Percentiles rank a stretch among this genome's conserved stretches.
phyloP scores from a whole-genome alignment of 1,139 yeast species.

The Diutina siamensis region DNA sequence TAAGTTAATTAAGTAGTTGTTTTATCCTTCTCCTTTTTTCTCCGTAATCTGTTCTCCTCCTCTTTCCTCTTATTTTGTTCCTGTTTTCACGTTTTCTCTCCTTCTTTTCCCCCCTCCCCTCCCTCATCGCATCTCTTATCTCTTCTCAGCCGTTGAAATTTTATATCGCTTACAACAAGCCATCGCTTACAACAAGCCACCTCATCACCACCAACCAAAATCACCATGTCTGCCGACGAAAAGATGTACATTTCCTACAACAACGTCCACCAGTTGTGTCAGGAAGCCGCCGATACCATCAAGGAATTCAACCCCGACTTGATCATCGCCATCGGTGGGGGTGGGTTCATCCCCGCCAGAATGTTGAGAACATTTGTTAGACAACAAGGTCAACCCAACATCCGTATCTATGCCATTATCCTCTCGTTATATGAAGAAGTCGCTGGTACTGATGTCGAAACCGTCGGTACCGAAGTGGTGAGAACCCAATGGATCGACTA shows the following conservation, averaged over 20 bases:
- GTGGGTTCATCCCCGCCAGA: slow-evolving; percentile 95
- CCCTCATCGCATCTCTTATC: neutral
- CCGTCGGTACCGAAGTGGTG: slow-evolving; percentile 73
- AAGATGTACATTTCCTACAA: slow-evolving; percentile 73
- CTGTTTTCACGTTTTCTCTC: neutral
- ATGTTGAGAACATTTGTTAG: slow-evolving; percentile 85
- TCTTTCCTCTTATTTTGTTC: no score
- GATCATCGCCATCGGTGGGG: slow-evolving; percentile 87
- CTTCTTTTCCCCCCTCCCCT: neutral
- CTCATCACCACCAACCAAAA: neutral
- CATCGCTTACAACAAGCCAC: slow-evolving; percentile 5
- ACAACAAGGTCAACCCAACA: slow-evolving; percentile 76
- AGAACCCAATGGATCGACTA: slow-evolving; percentile 97
- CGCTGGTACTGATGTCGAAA: slow-evolving; percentile 48
- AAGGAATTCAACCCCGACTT: slow-evolving; percentile 52
- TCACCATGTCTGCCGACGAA: slow-evolving; percentile 5
- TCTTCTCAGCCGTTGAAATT: neutral
- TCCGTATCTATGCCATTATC: slow-evolving; percentile 90
- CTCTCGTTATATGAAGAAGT: slow-evolving; percentile 81
- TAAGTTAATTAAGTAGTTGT: no score
- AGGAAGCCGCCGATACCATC: slow-evolving; percentile 64
- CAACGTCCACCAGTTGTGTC: slow-evolving; percentile 88
- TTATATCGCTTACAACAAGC: slow-evolving; percentile 4
- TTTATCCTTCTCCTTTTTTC: no score
- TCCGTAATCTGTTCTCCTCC: no score